phyloP scores from a whole-genome alignment of 1,284 basidiomycete genomes.

The Sporisorium reilianum region DNA sequence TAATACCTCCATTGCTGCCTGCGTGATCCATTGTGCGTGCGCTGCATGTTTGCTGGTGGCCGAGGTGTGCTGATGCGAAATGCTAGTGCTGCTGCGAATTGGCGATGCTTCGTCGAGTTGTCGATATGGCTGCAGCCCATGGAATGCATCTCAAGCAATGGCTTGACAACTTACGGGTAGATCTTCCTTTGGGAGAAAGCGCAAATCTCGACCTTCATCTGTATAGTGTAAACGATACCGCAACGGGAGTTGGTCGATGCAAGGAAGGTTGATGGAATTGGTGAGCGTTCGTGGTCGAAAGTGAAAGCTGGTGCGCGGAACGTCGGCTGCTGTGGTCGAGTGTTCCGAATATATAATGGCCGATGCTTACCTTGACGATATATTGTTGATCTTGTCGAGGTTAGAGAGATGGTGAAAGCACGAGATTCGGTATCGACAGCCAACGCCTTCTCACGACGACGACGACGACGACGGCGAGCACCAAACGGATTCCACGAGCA shows the following conservation, averaged over 20 bases:
- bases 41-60: neutral
- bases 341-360: conserved; percentile 10
- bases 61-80: neutral
- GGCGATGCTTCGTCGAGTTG: conserved; percentile 6
- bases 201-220: conserved; percentile 70
- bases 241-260: conserved; percentile 10
- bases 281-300: conserved; percentile 30
- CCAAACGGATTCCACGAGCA: neutral
- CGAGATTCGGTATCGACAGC: neutral
- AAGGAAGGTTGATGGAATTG: conserved; percentile 1
- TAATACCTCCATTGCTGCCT: too few species aligned
- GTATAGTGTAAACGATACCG: conserved; percentile 15
- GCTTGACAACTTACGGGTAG: conserved; percentile 65
- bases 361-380: conserved; percentile 50
- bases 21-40: neutral
- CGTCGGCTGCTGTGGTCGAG: conserved; percentile 17
- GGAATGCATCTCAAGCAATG: conserved; percentile 7
- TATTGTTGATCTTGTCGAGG: conserved; percentile 43
- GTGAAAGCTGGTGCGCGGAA: conserved; percentile 7
- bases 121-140: conserved; percentile 15
- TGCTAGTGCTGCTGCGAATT: neutral
- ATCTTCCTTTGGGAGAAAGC: conserved; percentile 69
- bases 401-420: conserved; percentile 42
- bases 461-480: conserved; percentile 5
- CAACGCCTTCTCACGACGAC: neutral